Evolutionary conservation across 2,329 filamentous ascomycete species (phyloP), one percentile per base, ranked within the genome.

Genomic region (Cladosporium sphaerospermum): DNA sequence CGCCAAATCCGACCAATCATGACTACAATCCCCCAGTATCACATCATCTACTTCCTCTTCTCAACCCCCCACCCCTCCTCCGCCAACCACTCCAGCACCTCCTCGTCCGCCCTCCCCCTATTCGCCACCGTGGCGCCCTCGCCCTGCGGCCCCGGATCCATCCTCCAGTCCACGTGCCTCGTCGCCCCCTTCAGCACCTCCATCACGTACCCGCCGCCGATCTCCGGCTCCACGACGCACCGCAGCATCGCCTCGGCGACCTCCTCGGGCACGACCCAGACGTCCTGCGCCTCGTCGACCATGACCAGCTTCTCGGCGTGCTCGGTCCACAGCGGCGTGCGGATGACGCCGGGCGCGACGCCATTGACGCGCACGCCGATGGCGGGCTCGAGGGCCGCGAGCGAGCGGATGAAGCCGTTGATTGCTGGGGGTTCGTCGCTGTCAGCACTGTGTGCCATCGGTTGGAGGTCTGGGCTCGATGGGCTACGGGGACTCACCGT

Each of bases 321-420:
- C 2, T 83, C 80, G 0, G 75, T 80, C 79, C 80, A 84, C 4
- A 84, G 66, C 6, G 81, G 81, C 10, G 81, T 84, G 56, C 77
- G 81, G 59, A 84, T 80, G 1, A 83, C 66, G 0, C 81, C 81
- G 0, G 81, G 81, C 13, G 80, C 79, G 2, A 84, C 80, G 5
- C 75, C 80, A 16, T 80, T 82, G 13, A 84, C 79, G 0, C 80
- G 68, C 48, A 84, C 80, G 0, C 77, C 78, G 19, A 78, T 59
- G 1, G 61, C 61, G 1, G 67, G 51, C 18, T 82, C 79, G 5
- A 83, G 71, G 1, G 69, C 64, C 0, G 68, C 75, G 11, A 84
- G 62, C 3, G 71, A 73, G 52, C 79, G 74, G 4, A 82, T 71
- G 63, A 71, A 76, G 9, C 73, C 74, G 16, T 68, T 71, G 52